Evolutionary conservation across 345 rosid species (phyloP).

Genomic region (Stellera chamaejasme): DNA sequence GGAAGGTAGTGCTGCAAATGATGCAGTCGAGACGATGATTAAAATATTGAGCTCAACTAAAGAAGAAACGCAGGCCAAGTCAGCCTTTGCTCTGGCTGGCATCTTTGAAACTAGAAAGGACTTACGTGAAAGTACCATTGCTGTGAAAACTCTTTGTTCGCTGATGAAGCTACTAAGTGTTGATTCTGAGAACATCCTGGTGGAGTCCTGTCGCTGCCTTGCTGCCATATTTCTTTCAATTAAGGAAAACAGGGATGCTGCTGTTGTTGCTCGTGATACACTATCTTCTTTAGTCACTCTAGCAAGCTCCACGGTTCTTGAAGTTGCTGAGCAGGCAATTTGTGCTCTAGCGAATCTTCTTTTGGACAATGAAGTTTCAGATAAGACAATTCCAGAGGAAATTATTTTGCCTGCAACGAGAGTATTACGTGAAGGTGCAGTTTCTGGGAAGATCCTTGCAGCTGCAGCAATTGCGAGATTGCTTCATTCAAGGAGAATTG

Average conservation of each 20-base stretch:
- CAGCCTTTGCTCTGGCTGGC: conserved; percentile 92
- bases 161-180: conserved; percentile 67
- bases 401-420: conserved; percentile 89
- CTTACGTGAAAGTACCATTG: conserved; percentile 84
- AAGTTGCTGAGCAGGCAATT: conserved; percentile 90
- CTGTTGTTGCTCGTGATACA: conserved; percentile 76
- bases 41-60: conserved; percentile 75
- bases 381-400: conserved; percentile 65
- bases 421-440: conserved; percentile 84
- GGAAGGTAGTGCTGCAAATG: conserved; percentile 98
- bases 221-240: conserved; percentile 88
- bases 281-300: conserved; percentile 56
- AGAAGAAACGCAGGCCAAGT: conserved; percentile 95
- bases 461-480: conserved; percentile 95
- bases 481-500: conserved; percentile 60
- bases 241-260: conserved; percentile 88
- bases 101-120: conserved; percentile 77
- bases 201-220: conserved; percentile 69
- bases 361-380: conserved; percentile 76
- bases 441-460: conserved; percentile 87
- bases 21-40: conserved; percentile 95
- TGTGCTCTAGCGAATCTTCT: conserved; percentile 96
- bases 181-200: conserved; percentile 75
- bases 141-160: conserved; percentile 67
- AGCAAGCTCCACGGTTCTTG: conserved; percentile 71